A percentile compares a stretch with the other conserved stretches of the same genome.
These are phyloP conservation scores for Tetrapisispora phaffii DNA, from an alignment of 805 yeast species.

Conservation along the genomic window DNA sequence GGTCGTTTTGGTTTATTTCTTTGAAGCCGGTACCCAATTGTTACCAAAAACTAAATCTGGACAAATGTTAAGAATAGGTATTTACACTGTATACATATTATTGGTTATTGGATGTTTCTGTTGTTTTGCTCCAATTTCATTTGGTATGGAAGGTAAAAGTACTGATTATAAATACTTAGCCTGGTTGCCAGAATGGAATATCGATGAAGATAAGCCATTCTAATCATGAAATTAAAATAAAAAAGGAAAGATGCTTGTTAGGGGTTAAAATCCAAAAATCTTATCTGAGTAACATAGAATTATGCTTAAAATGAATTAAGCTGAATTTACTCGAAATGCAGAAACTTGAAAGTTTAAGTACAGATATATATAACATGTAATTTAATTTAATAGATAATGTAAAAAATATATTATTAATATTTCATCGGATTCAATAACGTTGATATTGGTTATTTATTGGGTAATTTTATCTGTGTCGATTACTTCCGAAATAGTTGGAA, in stretches of 20 bases:
- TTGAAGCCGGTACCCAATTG: constrained; percentile 37
- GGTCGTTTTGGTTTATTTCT: constrained; percentile 42
- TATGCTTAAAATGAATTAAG: neutral
- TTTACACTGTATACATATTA: constrained; percentile 35
- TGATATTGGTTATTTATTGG: constrained; percentile 11
- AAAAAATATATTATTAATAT: neutral
- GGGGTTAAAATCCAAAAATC: neutral
- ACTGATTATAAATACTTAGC: constrained; percentile 35
- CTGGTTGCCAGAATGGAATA: constrained; percentile 42
- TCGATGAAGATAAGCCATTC: constrained; percentile 18
- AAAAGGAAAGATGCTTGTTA: neutral
- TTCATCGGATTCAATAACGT: neutral
- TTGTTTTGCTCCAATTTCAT: constrained; percentile 50
- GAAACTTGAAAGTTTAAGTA: neutral
- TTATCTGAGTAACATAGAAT: neutral
- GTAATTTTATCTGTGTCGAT: constrained; percentile 28
- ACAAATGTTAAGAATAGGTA: constrained; percentile 15
- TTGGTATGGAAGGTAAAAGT: constrained; percentile 52
- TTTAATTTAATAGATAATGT: constrained; percentile 1
- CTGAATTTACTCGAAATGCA: neutral
- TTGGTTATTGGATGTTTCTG: constrained; percentile 45
- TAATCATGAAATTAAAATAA: neutral
- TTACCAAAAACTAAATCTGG: constrained; percentile 25
- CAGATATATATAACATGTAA: constrained; percentile 1
- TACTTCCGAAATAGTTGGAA: constrained; percentile 20